Conservation (phyloP, 2,329 filamentous ascomycete genomes). For the Penicillium sclerotiorum region DNA sequence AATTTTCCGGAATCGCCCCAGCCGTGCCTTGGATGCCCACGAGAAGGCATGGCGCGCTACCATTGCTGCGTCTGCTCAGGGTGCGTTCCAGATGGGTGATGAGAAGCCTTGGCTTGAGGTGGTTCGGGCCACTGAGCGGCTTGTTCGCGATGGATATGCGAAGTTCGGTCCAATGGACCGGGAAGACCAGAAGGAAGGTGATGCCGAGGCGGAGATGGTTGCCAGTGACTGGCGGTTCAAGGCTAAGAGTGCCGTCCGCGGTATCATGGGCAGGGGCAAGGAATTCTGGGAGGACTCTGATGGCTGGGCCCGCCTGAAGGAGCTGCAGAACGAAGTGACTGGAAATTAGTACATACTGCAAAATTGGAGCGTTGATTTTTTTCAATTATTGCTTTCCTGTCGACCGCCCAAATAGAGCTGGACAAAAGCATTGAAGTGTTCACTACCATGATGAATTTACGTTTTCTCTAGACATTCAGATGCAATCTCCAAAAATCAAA, state of each 20-base stretch:
- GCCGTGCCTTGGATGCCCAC: slow-evolving; percentile 75
- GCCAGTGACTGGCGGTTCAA: slow-evolving; percentile 86
- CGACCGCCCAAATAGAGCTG: not conserved
- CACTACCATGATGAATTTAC: not conserved
- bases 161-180: slow-evolving; percentile 67
- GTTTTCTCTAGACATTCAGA: not conserved
- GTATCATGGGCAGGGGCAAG: slow-evolving; percentile 79
- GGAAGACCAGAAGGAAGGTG: slow-evolving; percentile 54
- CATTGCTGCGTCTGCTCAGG: slow-evolving; percentile 52
- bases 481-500: not conserved
- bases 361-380: slow-evolving; percentile 11
- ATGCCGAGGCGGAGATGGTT: slow-evolving; percentile 60
- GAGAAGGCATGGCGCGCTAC: slow-evolving; percentile 85
- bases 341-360: slow-evolving; percentile 27
- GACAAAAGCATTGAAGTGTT: not conserved
- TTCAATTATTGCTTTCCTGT: not conserved
- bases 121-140: slow-evolving; percentile 75
- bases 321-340: slow-evolving; percentile 40
- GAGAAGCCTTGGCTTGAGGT: slow-evolving; percentile 70
- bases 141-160: slow-evolving; percentile 77
- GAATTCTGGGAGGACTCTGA: slow-evolving; percentile 76
- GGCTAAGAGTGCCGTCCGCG: slow-evolving; percentile 79
- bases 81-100: slow-evolving; percentile 54
- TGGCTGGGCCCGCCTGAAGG: slow-evolving; percentile 43
- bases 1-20: slow-evolving; percentile 71